phyloP scores from a whole-genome alignment of 2,329 filamentous ascomycete genomes.

The Diplocarpon mali region DNA sequence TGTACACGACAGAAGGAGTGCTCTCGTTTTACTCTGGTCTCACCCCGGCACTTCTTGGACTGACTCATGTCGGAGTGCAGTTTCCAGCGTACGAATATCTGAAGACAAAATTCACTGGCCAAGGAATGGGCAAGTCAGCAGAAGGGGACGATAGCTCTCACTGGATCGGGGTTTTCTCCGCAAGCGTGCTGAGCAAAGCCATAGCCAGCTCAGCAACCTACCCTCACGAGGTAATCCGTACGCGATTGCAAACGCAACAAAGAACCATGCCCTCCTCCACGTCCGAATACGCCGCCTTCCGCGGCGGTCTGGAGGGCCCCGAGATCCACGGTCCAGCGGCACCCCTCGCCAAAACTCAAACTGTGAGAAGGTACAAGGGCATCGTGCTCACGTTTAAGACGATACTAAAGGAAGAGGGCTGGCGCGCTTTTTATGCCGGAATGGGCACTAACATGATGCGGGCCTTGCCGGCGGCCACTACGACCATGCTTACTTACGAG shows the following conservation, averaged over 20 bases:
- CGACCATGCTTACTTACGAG: conserved; percentile 96
- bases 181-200: conserved; percentile 88
- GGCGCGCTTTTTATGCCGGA: conserved; percentile 92
- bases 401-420: conserved; percentile 84
- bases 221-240: conserved; percentile 92
- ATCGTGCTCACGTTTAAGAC: conserved; percentile 72
- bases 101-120: conserved; percentile 81
- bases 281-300: conserved; percentile 40
- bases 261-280: conserved; percentile 47
- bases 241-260: conserved; percentile 86
- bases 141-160: conserved; percentile 51
- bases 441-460: conserved; percentile 97
- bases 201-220: conserved; percentile 93
- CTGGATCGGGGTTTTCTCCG: conserved; percentile 73
- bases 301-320: conserved; percentile 21
- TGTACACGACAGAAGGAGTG: conserved; percentile 86
- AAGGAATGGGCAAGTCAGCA: conserved; percentile 64
- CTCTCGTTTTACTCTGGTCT: conserved; percentile 91
- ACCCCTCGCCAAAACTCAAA: conserved; percentile 23
- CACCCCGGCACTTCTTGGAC: conserved; percentile 78
- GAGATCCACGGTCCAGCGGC: conserved; percentile 10
- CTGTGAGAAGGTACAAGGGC: conserved; percentile 52
- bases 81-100: conserved; percentile 94
- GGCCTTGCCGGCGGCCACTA: conserved; percentile 88
- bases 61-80: conserved; percentile 93